Evolutionary conservation across 768 basidiomycete genomes (phyloP).

Genomic region (Mycena galericulata): DNA sequence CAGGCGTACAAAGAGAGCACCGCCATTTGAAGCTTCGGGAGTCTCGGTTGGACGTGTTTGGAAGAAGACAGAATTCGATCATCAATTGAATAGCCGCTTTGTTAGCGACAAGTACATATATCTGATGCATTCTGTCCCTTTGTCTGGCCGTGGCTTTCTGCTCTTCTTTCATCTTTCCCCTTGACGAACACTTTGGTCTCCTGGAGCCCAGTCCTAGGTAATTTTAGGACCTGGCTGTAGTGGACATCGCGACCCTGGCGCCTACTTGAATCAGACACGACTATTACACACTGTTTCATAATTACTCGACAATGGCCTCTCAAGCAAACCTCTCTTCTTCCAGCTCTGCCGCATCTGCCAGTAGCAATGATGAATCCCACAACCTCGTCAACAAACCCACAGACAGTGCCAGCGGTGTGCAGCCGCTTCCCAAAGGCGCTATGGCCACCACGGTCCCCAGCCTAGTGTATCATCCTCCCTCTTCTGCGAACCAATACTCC

Average conservation of each 20-base stretch:
- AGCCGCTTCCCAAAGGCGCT: slow-evolving; percentile 34
- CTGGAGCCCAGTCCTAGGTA: slow-evolving; percentile 5
- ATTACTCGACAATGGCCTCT: slow-evolving; percentile 1
- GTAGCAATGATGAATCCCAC: background rate
- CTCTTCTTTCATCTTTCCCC: slow-evolving; percentile 16
- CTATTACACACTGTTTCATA: background rate
- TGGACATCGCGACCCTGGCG: background rate
- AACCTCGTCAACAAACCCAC: background rate
- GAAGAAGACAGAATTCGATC: too few species aligned
- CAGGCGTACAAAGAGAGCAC: too few species aligned
- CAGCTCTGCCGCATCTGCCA: background rate
- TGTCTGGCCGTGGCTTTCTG: slow-evolving; percentile 1
- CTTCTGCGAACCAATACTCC: slow-evolving; percentile 13
- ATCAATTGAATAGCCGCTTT: background rate
- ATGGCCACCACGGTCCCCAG: slow-evolving; percentile 22
- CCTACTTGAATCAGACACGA: background rate
- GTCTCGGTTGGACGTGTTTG: too few species aligned
- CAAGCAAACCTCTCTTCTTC: background rate
- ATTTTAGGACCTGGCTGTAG: background rate
- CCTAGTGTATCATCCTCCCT: slow-evolving; percentile 16
- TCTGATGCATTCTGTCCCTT: slow-evolving; percentile 7
- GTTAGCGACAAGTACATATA: background rate
- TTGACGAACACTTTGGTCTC: background rate
- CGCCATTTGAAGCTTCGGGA: too few species aligned
- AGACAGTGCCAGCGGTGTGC: background rate